Conservation (phyloP, 805 yeast species). For the Metschnikowia continentalis region DNA sequence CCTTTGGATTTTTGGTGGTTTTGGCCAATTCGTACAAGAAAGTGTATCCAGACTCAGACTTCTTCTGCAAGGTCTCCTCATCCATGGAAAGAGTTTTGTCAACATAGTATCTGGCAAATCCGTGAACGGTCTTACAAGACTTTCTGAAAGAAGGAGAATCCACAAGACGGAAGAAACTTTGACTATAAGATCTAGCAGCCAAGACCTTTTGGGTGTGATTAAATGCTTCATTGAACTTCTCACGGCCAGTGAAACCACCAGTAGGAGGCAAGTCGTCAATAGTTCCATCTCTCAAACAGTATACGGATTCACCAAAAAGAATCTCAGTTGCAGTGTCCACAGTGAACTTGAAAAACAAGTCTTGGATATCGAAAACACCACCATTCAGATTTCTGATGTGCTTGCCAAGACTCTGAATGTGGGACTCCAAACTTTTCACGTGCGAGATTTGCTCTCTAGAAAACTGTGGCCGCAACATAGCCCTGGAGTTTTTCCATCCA, state of each 20-base stretch:
- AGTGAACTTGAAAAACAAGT: constrained; percentile 35
- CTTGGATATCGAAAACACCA: constrained; percentile 33
- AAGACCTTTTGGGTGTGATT: constrained; percentile 30
- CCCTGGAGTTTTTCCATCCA: constrained; percentile 42
- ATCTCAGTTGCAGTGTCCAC: constrained; percentile 41
- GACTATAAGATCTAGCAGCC: constrained; percentile 32
- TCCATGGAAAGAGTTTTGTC: constrained; percentile 16
- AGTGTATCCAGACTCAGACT: constrained; percentile 24
- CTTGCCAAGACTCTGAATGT: constrained; percentile 30
- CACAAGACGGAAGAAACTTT: constrained; percentile 25
- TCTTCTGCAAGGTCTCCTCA: constrained; percentile 14
- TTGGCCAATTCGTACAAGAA: constrained; percentile 38
- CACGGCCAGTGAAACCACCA: constrained; percentile 27
- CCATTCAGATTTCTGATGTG: constrained; percentile 29
- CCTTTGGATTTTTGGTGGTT: constrained; percentile 33
- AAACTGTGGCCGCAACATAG: constrained; percentile 44
- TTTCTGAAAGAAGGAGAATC: constrained; percentile 27
- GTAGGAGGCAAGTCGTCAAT: constrained; percentile 23
- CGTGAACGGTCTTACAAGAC: constrained; percentile 25
- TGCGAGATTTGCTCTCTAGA: constrained; percentile 42
- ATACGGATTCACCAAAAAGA: constrained; percentile 38
- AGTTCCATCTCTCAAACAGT: constrained; percentile 27
- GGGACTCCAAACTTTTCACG: constrained; percentile 37
- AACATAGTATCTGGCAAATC: constrained; percentile 16
- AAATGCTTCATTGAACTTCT: constrained; percentile 33